phyloP scores from a whole-genome alignment of 2,329 filamentous ascomycete species.

The Biscogniauxia sp. region DNA sequence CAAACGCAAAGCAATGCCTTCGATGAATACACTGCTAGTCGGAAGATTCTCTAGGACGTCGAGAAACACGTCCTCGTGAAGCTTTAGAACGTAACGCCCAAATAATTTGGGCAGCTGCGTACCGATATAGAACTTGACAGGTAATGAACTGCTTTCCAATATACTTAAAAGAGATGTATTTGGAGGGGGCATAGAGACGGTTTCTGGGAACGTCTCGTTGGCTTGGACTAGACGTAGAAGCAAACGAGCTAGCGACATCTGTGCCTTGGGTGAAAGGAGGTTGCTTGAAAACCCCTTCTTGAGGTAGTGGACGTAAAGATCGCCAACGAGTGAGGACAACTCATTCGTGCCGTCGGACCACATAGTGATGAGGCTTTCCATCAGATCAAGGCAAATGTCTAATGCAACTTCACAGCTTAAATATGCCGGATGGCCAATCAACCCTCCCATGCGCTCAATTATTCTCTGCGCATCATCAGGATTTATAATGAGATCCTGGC shows the following conservation, averaged over 20 bases:
- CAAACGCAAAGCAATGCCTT: constrained; percentile 83
- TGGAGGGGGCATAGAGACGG: constrained; percentile 54
- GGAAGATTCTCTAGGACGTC: constrained; percentile 83
- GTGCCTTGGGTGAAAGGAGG: constrained; percentile 66
- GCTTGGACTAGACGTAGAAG: constrained; percentile 67
- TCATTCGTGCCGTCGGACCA: constrained; percentile 62
- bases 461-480: constrained; percentile 46
- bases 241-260: constrained; percentile 65
- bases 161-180: constrained; percentile 74
- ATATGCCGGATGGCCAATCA: constrained; percentile 58
- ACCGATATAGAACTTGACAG: constrained; percentile 74
- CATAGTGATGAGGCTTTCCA: constrained; percentile 59
- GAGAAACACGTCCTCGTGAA: constrained; percentile 80
- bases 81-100: constrained; percentile 73
- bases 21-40: constrained; percentile 64
- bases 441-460: constrained; percentile 48
- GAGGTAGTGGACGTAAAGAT: constrained; percentile 79
- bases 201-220: constrained; percentile 64
- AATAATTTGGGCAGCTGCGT: constrained; percentile 72
- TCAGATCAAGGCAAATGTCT: constrained; percentile 63
- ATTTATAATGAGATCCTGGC: constrained; percentile 50
- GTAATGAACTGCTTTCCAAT: constrained; percentile 62
- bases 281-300: constrained; percentile 64
- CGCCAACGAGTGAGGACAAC: constrained; percentile 64
- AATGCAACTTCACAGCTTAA: constrained; percentile 74